Conservation (phyloP, 1,139 yeast species). For the Magnusiomyces starmeri region DNA sequence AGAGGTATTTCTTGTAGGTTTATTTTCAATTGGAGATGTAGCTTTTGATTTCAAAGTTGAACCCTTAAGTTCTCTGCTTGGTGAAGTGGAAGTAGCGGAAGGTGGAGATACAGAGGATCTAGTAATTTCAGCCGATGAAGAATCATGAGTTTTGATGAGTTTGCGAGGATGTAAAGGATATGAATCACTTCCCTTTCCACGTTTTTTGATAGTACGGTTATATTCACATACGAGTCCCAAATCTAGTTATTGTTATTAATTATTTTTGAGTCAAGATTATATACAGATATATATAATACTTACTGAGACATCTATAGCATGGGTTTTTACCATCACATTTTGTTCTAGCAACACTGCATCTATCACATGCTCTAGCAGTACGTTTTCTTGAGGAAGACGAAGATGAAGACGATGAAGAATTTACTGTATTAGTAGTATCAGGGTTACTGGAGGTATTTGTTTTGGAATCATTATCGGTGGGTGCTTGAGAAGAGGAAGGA, state of each 20-base stretch:
- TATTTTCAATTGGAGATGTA: no score
- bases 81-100: no score
- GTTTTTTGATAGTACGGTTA: constrained; percentile 27
- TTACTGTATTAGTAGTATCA: no score
- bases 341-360: constrained; percentile 18
- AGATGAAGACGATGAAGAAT: no score
- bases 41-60: no score
- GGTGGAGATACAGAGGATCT: no score
- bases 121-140: neutral
- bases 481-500: no score
- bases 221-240: constrained; percentile 13
- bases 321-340: constrained; percentile 20
- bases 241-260: neutral
- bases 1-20: neutral
- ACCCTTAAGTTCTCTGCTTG: no score
- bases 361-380: constrained; percentile 19
- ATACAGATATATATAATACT: neutral
- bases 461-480: no score
- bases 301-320: constrained; percentile 18
- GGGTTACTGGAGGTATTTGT: no score
- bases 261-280: neutral
- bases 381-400: constrained; percentile 8
- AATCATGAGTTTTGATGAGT: neutral
- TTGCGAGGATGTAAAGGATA: constrained; percentile 20
- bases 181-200: constrained; percentile 36